A percentile compares a stretch with the other conserved stretches of the same genome.
Conservation (phyloP, 2,329 filamentous ascomycete species). For the Thermothelomyces thermophilus region DNA sequence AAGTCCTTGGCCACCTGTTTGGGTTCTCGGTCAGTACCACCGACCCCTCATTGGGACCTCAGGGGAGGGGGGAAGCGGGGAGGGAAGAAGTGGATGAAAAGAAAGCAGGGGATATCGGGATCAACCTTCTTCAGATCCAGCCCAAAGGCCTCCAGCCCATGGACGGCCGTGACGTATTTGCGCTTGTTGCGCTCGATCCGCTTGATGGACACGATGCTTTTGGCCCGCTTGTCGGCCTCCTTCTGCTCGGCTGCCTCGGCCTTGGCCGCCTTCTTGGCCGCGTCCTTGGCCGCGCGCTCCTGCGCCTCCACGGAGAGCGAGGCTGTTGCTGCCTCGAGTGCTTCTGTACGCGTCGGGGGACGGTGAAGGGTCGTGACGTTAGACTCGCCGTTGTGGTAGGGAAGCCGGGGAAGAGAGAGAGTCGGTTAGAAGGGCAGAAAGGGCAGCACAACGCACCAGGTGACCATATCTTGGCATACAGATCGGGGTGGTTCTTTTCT, state of each 20-base stretch:
- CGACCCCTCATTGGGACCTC: not conserved
- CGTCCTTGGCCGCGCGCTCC: constrained; percentile 92
- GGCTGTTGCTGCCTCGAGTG: constrained; percentile 75
- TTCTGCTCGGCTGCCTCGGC: constrained; percentile 81
- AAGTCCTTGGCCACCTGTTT: constrained; percentile 76
- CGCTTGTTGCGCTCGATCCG: constrained; percentile 97
- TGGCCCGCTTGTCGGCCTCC: constrained; percentile 73
- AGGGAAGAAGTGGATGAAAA: not conserved
- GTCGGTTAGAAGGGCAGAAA: constrained; percentile 1
- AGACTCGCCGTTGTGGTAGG: not conserved
- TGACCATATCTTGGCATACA: constrained; percentile 81
- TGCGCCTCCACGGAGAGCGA: constrained; percentile 85
- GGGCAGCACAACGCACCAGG: constrained; percentile 51
- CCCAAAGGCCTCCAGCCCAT: constrained; percentile 82
- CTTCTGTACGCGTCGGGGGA: constrained; percentile 45
- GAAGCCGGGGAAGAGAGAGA: not conserved
- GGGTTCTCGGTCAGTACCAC: not conserved
- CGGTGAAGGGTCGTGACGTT: constrained; percentile 4
- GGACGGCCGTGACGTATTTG: constrained; percentile 92
- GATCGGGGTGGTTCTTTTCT: constrained; percentile 60
- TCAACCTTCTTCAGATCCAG: constrained; percentile 90
- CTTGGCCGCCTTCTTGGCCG: constrained; percentile 93
- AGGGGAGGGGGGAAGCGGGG: not conserved
- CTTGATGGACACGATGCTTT: constrained; percentile 83
- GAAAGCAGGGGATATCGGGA: not conserved